Base-by-base conservation (phyloP, 75 land plant genomes). In the Cryptomeria japonica region DNA sequence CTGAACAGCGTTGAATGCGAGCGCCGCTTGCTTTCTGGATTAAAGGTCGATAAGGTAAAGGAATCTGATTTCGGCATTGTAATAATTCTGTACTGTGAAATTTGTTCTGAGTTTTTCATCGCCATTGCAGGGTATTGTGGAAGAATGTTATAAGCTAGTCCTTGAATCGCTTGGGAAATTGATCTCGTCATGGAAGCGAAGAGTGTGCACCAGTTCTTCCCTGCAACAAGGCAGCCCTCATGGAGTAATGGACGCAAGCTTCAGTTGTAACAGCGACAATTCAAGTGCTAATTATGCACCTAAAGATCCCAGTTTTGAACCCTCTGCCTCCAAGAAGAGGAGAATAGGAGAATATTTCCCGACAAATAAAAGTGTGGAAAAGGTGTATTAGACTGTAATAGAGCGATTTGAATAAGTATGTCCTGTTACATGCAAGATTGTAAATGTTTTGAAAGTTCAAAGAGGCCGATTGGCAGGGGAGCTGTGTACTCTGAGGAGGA, bases 11-110 rank as follows among this genome's bases (percentile, higher is more conserved):
- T 11, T 44, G 84, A 46, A 42, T 82, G 32, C 84, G 49, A 82
- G 34, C 3, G 42, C n/a, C 84, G 49, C 34, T 44, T 82, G 49
- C 84, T 82, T 28, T 82, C 84, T 82, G 53, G 84, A 15, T 46
- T 82, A n/a, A 82, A 82, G 34, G 84, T 82, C 5, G 84, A 44
- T 3, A 46, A 82, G 84, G 84, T 82, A 46, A 82, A 49, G 46
- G n/a, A 46, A 16, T 0, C 31, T 28, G 15, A 28, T 82, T 46
- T 82, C 15, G 12, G 32, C 3, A 0, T 28, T 44, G 1, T n/a
- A 11, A n/a, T 22, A 25, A 2, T 82, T 46, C 0, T 25, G 84
- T 82, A 15, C 12, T 28, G 0, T 34, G 77, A 38, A 41, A 11
- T 22, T 42, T 34, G 0, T 44, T 3, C 9, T n/a, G 5, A 82